A percentile compares a stretch with the other conserved stretches of the same genome.
Evolutionary conservation across 1,284 basidiomycete species (phyloP).

Genomic region (Pholiota adiposa): DNA sequence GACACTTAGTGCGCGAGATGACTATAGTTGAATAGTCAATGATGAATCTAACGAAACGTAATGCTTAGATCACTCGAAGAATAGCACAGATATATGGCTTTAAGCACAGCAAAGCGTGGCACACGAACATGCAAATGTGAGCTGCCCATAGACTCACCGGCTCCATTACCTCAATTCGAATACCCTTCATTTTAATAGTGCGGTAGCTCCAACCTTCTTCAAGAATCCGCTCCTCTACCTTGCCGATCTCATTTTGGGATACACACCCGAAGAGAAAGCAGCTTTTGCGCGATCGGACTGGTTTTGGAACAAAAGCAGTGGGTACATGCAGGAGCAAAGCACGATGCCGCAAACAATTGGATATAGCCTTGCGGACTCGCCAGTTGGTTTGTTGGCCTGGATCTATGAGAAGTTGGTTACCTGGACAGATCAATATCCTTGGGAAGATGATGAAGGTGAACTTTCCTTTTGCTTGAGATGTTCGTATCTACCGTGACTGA

Average conservation of each 20-base stretch:
- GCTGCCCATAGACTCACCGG: background rate
- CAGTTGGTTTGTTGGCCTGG: conserved; percentile 13
- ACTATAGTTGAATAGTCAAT: background rate
- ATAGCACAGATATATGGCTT: conserved; percentile 35
- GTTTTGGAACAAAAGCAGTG: conserved; percentile 38
- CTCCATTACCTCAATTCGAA: background rate
- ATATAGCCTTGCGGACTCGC: conserved; percentile 16
- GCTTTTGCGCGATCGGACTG: conserved; percentile 35
- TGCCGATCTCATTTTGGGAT: conserved; percentile 31
- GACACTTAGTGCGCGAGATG: conserved; percentile 33
- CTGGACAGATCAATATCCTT: conserved; percentile 9
- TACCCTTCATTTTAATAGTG: too few species aligned
- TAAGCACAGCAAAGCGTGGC: conserved; percentile 37
- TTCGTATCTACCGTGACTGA: background rate
- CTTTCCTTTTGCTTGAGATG: background rate
- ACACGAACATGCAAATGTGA: conserved; percentile 34
- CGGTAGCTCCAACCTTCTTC: too few species aligned
- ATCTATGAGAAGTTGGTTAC: conserved; percentile 13
- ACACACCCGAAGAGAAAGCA: conserved; percentile 39
- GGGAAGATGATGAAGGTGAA: conserved; percentile 45
- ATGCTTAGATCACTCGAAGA: conserved; percentile 40
- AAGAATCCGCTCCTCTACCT: conserved; percentile 23
- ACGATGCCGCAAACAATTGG: conserved; percentile 61
- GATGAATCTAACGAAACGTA: too few species aligned
- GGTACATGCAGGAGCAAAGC: conserved; percentile 46